A percentile compares a stretch with the other conserved stretches of the same genome.
Evolutionary conservation across 164 flowering plant genomes (phyloP).

Genomic region (Nelumbo lutea): DNA sequence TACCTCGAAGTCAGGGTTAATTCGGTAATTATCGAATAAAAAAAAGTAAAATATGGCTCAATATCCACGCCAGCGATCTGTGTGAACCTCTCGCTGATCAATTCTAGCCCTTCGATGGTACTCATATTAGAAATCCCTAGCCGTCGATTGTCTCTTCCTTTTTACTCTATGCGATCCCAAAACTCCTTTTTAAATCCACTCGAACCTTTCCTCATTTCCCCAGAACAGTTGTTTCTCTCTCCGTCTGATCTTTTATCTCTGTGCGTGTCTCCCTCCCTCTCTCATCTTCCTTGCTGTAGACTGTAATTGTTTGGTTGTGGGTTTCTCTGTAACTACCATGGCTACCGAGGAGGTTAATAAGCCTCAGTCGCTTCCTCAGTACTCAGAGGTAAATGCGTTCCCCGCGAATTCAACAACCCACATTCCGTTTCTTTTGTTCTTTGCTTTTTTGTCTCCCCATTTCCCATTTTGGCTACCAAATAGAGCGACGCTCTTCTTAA

Average conservation of each 20-base stretch:
- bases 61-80: conserved; percentile 47
- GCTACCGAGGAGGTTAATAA: conserved; percentile 34
- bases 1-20: no score
- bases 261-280: conserved; percentile 7
- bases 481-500: not conserved
- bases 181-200: conserved; percentile 23
- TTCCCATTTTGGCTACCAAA: not conserved
- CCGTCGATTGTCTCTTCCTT: conserved; percentile 28
- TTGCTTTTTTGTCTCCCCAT: not conserved
- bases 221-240: not conserved
- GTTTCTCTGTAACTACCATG: conserved; percentile 18
- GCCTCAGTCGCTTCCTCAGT: conserved; percentile 32
- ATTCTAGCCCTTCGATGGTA: conserved; percentile 20
- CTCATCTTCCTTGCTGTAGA: not conserved
- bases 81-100: conserved; percentile 3
- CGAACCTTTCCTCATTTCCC: conserved; percentile 7
- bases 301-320: not conserved
- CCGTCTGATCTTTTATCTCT: not conserved
- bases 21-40: no score
- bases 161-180: conserved; percentile 10
- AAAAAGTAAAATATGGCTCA: no score
- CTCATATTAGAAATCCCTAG: conserved; percentile 14
- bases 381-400: conserved; percentile 36
- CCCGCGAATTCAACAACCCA: not conserved
- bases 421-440: not conserved